Evolutionary conservation across 176 grass and related monocot genomes (phyloP).

Genomic region (Otatea glauca): DNA sequence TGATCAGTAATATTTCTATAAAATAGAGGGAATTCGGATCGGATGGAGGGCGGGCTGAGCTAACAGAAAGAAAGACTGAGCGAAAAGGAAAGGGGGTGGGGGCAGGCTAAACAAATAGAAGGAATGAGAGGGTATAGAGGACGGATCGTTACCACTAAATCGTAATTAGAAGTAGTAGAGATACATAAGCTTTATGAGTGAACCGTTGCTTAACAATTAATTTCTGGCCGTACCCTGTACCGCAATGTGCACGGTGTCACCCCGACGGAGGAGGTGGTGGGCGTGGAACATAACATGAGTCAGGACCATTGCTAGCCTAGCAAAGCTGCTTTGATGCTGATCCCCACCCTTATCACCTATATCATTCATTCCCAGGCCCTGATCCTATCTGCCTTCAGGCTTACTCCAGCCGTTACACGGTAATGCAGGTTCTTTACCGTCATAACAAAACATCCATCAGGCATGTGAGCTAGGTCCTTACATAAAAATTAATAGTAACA

Average conservation of each 20-base stretch:
- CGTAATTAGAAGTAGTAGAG: too few relatives aligned
- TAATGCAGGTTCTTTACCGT: neutral
- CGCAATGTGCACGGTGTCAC: neutral
- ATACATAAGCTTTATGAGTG: too few relatives aligned
- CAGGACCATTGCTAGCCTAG: conserved; percentile 31
- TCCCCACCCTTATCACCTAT: neutral
- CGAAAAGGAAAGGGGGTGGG: too few relatives aligned
- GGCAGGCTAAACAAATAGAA: too few relatives aligned
- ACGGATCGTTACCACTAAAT: too few relatives aligned
- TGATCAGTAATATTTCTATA: too few relatives aligned
- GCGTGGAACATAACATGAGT: neutral
- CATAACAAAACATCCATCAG: neutral
- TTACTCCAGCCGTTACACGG: conserved; percentile 3
- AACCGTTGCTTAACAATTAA: too few relatives aligned
- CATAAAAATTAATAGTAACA: too few relatives aligned
- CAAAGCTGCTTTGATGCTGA: neutral
- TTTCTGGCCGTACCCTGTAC: neutral
- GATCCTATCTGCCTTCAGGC: neutral
- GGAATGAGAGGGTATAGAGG: too few relatives aligned
- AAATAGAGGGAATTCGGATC: too few relatives aligned
- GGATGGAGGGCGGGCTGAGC: too few relatives aligned
- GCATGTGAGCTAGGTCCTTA: neutral
- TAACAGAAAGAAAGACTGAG: too few relatives aligned
- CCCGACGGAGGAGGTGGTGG: neutral
- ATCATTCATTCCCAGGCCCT: neutral